phyloP scores from a whole-genome alignment of 2,329 filamentous ascomycete species.

The Aspergillus sp. region DNA sequence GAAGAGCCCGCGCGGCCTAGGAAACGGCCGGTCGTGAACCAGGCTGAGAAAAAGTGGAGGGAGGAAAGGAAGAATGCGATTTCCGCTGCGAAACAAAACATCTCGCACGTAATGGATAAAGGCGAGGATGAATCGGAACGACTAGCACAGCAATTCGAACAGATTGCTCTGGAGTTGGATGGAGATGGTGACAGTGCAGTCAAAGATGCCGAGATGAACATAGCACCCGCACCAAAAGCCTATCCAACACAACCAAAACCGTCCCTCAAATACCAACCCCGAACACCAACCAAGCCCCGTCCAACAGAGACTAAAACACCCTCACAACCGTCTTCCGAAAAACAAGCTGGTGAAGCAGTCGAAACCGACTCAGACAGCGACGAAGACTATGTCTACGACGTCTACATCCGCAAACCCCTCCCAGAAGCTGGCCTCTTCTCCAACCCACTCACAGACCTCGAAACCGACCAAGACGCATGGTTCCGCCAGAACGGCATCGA shows the following conservation, averaged over 20 bases:
- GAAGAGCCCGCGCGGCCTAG: constrained; percentile 15
- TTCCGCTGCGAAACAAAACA: constrained; percentile 28
- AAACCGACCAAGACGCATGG: constrained; percentile 20
- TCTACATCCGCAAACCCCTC: constrained; percentile 49
- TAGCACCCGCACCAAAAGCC: constrained; percentile 6
- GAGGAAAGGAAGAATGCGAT: constrained; percentile 28
- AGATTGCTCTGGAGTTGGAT: constrained; percentile 38
- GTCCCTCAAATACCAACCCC: constrained; percentile 32
- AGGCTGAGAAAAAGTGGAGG: constrained; percentile 34
- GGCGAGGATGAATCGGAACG: constrained; percentile 37
- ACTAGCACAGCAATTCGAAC: constrained; percentile 36
- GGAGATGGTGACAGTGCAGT: constrained; percentile 10
- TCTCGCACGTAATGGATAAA: constrained; percentile 29
- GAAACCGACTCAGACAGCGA: constrained; percentile 37
- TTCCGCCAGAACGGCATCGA: constrained; percentile 23
- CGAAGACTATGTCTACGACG: constrained; percentile 56
- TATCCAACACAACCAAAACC: constrained; percentile 16
- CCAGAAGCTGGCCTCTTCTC: constrained; percentile 26
- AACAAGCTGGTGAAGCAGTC: constrained; percentile 5
- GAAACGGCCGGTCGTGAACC: constrained; percentile 36
- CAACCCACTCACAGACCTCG: constrained; percentile 27
- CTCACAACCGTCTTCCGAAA: constrained; percentile 13
- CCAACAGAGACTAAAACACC: constrained; percentile 2
- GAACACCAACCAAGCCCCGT: constrained; percentile 25
- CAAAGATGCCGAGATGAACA: constrained; percentile 13